Conservation (phyloP, 768 basidiomycete species). For the Lactarius hengduanensis region DNA sequence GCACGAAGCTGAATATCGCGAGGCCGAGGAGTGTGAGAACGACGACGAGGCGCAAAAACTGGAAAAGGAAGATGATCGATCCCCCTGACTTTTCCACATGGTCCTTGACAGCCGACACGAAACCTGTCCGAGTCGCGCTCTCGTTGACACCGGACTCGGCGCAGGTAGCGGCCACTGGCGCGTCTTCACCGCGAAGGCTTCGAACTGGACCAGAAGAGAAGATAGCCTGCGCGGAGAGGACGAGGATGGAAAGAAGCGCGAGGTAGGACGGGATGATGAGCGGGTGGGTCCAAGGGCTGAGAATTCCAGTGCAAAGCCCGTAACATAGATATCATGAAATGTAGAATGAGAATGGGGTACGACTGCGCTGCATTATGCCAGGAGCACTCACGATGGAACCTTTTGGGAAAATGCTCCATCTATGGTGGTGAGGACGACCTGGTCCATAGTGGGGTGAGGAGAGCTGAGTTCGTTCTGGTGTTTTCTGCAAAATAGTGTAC, state of each 20-base stretch:
- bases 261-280: conserved; percentile 23
- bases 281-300: conserved; percentile 19
- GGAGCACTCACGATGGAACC: conserved; percentile 6
- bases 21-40: conserved; percentile 50
- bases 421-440: neutral
- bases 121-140: neutral
- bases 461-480: too few relatives aligned
- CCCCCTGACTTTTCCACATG: conserved; percentile 49
- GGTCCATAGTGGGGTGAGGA: conserved; percentile 1
- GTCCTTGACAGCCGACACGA: conserved; percentile 21
- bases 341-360: too few relatives aligned
- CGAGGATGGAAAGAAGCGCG: conserved; percentile 8
- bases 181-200: neutral
- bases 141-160: neutral
- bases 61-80: conserved; percentile 45
- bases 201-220: neutral
- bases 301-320: neutral
- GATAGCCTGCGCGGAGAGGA: conserved; percentile 5
- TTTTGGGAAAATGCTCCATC: neutral
- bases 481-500: too few relatives aligned
- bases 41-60: conserved; percentile 45
- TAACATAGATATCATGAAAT: neutral
- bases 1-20: conserved; percentile 44
- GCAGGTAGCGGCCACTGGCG: neutral
- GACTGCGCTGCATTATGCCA: too few relatives aligned